These are phyloP conservation scores for Podospora anserina DNA, from an alignment of 495 filamentous ascomycete genomes.

Conservation along the genomic window DNA sequence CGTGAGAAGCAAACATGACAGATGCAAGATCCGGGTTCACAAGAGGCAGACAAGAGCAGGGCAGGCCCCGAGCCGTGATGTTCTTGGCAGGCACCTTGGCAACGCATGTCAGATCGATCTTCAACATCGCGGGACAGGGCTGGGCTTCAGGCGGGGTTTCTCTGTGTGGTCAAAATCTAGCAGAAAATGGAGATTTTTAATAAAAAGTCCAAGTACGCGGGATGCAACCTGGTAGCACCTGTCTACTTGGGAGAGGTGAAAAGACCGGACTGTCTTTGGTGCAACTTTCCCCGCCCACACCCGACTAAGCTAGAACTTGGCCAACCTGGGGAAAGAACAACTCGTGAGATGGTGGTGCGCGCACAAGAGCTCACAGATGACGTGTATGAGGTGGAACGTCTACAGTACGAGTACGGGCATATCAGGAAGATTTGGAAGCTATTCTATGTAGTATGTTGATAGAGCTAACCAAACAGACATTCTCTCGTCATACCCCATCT, in stretches of 20 bases:
- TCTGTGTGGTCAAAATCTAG: not conserved
- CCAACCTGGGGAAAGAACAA: not conserved
- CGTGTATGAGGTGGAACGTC: not conserved
- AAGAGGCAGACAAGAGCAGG: not conserved
- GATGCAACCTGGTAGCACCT: not conserved
- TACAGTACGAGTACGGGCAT: not conserved
- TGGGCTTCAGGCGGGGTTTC: not conserved
- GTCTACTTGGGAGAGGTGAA: not conserved
- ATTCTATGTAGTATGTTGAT: not conserved
- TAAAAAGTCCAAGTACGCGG: not conserved
- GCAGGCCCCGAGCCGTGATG: not conserved
- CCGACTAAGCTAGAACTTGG: not conserved
- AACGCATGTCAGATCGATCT: constrained; percentile 18
- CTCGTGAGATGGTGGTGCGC: not conserved
- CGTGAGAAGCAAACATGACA: not conserved
- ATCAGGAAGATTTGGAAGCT: not conserved
- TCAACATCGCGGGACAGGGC: not conserved
- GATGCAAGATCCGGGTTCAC: not conserved
- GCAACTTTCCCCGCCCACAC: not conserved
- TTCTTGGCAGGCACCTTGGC: constrained; percentile 25
- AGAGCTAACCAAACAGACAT: not conserved
- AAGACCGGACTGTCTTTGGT: not conserved
- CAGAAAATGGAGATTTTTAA: not conserved
- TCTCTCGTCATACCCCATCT: too few species aligned
- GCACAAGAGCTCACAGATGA: not conserved